Evolutionary conservation across 257 asterid species (phyloP).

Genomic region (Apocynum venetum): DNA sequence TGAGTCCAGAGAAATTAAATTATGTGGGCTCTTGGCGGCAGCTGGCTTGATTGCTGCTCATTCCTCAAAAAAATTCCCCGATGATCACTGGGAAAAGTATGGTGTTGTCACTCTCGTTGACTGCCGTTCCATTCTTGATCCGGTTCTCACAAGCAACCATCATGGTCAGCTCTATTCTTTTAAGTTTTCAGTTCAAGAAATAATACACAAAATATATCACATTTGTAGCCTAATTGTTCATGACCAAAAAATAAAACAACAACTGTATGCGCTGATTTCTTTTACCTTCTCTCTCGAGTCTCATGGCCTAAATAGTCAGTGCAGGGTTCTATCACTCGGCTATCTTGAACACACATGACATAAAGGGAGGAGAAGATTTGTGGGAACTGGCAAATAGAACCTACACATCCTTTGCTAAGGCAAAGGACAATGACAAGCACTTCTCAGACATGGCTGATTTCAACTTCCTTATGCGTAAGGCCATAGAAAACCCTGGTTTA

Average conservation of each 20-base stretch:
- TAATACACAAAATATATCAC: not conserved
- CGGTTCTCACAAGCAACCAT: constrained; percentile 50
- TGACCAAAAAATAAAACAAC: not conserved
- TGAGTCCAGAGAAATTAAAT: constrained; percentile 42
- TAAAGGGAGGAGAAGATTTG: constrained; percentile 39
- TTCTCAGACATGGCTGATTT: constrained; percentile 66
- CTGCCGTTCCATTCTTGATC: constrained; percentile 83
- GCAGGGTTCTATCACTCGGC: constrained; percentile 65
- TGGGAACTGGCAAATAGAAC: constrained; percentile 50
- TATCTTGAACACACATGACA: constrained; percentile 45
- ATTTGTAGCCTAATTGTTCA: not conserved
- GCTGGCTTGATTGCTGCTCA: constrained; percentile 62
- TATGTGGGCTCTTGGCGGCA: constrained; percentile 56
- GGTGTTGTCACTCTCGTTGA: constrained; percentile 63
- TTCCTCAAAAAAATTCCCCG: constrained; percentile 45
- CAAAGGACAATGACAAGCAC: constrained; percentile 51
- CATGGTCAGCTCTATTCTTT: constrained; percentile 38
- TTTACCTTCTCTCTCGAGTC: not conserved
- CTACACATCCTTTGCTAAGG: constrained; percentile 32
- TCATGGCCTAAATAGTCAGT: not conserved
- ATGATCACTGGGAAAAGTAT: constrained; percentile 62
- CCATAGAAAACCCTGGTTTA: constrained; percentile 59
- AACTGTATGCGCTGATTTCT: not conserved
- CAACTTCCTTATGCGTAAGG: constrained; percentile 60
- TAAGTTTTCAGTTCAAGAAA: not conserved